phyloP scores from a whole-genome alignment of 2,329 filamentous ascomycete genomes.

The Atkinsonella hypoxylon region DNA sequence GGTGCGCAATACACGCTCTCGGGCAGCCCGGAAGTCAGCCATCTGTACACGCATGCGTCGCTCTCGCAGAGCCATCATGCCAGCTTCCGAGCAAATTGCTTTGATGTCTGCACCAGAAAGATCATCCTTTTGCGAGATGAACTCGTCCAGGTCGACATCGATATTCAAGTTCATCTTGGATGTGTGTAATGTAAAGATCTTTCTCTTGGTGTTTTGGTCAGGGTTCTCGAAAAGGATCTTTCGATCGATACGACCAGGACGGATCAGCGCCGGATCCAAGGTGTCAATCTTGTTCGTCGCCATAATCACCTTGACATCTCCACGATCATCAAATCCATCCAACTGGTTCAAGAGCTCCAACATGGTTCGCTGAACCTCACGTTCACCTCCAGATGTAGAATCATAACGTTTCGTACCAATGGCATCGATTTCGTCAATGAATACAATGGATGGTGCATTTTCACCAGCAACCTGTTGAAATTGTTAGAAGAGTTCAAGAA shows the following conservation, averaged over 20 bases:
- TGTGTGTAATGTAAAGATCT: slow-evolving; percentile 97
- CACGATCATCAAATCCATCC: slow-evolving; percentile 95
- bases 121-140: slow-evolving; percentile 97
- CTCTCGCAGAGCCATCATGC: slow-evolving; percentile 86
- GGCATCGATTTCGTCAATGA: slow-evolving; percentile 98
- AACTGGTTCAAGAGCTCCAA: slow-evolving; percentile 95
- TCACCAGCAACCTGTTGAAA: slow-evolving; percentile 67
- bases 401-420: slow-evolving; percentile 99
- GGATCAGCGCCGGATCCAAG: slow-evolving; percentile 87
- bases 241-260: slow-evolving; percentile 93
- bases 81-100: slow-evolving; percentile 95
- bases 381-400: slow-evolving; percentile 89
- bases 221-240: slow-evolving; percentile 73
- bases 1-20: slow-evolving; percentile 91
- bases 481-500: slow-evolving; percentile 2
- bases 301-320: slow-evolving; percentile 99
- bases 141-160: slow-evolving; percentile 97
- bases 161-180: slow-evolving; percentile 96
- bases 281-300: slow-evolving; percentile 99
- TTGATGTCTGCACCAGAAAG: slow-evolving; percentile 96
- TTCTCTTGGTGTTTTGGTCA: slow-evolving; percentile 81
- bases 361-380: slow-evolving; percentile 97
- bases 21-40: slow-evolving; percentile 88
- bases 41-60: slow-evolving; percentile 97
- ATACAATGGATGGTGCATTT: slow-evolving; percentile 92